phyloP scores from a whole-genome alignment of 495 filamentous ascomycete species.

The Penicillium diatomitis region DNA sequence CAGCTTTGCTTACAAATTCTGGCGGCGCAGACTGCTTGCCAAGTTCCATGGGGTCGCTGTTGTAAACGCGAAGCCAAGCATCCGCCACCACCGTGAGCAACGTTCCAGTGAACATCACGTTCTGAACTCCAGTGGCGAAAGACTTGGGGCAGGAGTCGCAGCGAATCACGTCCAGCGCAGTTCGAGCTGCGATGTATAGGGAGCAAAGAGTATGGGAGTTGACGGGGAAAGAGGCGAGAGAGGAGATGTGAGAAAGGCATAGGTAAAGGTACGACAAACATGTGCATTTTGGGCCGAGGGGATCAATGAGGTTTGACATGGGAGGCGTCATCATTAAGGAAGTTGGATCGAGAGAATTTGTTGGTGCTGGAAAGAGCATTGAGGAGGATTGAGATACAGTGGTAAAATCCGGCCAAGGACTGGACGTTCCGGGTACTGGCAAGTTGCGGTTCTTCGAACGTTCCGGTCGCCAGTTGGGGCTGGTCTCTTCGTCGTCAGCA shows the following conservation, averaged over 20 bases:
- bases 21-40: constrained; percentile 28
- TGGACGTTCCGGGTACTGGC: constrained; percentile 22
- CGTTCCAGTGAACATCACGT: constrained; percentile 57
- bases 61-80: constrained; percentile 39
- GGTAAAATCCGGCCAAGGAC: constrained; percentile 39
- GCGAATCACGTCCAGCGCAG: constrained; percentile 48
- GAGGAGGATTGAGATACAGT: constrained; percentile 29
- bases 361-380: constrained; percentile 19
- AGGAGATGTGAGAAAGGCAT: constrained; percentile 36
- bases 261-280: constrained; percentile 40
- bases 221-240: constrained; percentile 33
- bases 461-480: constrained; percentile 21
- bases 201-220: constrained; percentile 43
- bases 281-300: constrained; percentile 22
- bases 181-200: constrained; percentile 46
- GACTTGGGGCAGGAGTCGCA: constrained; percentile 48
- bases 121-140: constrained; percentile 44
- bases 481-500: constrained; percentile 19
- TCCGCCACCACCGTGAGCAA: constrained; percentile 54
- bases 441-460: constrained; percentile 14
- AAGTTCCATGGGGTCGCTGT: constrained; percentile 26
- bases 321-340: constrained; percentile 22
- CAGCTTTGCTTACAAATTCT: constrained; percentile 19
- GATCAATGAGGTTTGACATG: constrained; percentile 14
- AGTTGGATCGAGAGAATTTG: constrained; percentile 1